Evolutionary conservation across 306 rosid genomes (phyloP).

Genomic region (Prunus davidiana): DNA sequence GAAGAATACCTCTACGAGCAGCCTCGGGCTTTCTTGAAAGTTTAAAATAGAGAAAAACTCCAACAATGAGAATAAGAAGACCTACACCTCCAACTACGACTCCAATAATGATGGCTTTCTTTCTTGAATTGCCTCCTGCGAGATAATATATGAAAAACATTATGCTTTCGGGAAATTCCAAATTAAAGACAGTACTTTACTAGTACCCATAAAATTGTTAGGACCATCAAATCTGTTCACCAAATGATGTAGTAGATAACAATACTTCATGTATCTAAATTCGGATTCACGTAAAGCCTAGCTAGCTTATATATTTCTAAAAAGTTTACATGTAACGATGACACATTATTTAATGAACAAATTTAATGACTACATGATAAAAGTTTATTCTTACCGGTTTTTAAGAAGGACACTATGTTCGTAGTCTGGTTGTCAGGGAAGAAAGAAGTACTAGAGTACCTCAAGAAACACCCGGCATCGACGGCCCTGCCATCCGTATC

Average conservation of each 20-base stretch:
- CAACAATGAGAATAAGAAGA: conserved; percentile 41
- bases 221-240: neutral
- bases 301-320: no score
- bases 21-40: conserved; percentile 32
- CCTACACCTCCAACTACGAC: conserved; percentile 63
- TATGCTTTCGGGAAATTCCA: no score
- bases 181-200: no score
- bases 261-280: no score
- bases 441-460: conserved; percentile 51
- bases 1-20: conserved; percentile 39
- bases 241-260: neutral
- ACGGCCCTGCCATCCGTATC: conserved; percentile 40
- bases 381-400: conserved; percentile 23
- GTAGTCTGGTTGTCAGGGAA: conserved; percentile 50
- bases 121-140: conserved; percentile 29
- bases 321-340: no score
- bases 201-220: neutral
- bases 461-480: conserved; percentile 66
- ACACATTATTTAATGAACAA: neutral
- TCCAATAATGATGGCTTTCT: conserved; percentile 57
- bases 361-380: neutral
- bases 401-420: conserved; percentile 30
- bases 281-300: no score
- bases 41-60: conserved; percentile 34
- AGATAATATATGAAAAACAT: no score